phyloP scores from a whole-genome alignment of 2,329 filamentous ascomycete genomes.

The Ophiosphaerella narmari region DNA sequence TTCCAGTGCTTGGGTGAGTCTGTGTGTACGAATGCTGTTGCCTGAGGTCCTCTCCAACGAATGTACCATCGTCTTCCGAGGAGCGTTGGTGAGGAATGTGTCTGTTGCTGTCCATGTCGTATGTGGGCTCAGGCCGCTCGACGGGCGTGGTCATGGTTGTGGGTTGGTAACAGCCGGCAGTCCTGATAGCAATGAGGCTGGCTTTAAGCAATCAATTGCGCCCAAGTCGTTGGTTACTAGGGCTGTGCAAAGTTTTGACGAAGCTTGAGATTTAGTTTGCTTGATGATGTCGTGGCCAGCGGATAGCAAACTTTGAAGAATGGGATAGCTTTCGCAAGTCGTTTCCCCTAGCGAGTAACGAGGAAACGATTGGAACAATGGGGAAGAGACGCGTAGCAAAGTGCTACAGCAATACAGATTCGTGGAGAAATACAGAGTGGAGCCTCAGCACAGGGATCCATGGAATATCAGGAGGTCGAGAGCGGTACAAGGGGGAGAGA shows the following conservation, averaged over 20 bases:
- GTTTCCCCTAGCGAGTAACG: conserved; percentile 4
- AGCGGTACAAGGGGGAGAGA: conserved; percentile 1
- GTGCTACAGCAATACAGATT: not conserved
- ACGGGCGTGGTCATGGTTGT: conserved; percentile 43
- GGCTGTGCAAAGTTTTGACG: not conserved
- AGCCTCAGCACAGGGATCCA: no score
- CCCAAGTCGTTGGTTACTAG: not conserved
- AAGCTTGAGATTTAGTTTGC: conserved; percentile 3
- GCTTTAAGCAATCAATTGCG: no score
- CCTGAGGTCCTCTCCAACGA: conserved; percentile 42
- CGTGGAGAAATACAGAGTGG: not conserved
- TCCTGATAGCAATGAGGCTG: not conserved
- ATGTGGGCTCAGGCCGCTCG: conserved; percentile 44
- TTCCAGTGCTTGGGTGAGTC: conserved; percentile 10
- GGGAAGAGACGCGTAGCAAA: not conserved
- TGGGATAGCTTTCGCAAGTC: not conserved
- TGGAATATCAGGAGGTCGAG: conserved; percentile 7
- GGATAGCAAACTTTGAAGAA: not conserved
- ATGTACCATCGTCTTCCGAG: conserved; percentile 46
- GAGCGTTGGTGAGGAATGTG: conserved; percentile 34
- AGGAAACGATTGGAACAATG: not conserved
- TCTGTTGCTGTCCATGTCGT: conserved; percentile 38
- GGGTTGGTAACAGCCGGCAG: conserved; percentile 5
- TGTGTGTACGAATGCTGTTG: conserved; percentile 31
- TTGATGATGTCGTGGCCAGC: conserved; percentile 12